Base-by-base conservation (phyloP, 345 rosid genomes). In the Arabidopsis thaliana region DNA sequence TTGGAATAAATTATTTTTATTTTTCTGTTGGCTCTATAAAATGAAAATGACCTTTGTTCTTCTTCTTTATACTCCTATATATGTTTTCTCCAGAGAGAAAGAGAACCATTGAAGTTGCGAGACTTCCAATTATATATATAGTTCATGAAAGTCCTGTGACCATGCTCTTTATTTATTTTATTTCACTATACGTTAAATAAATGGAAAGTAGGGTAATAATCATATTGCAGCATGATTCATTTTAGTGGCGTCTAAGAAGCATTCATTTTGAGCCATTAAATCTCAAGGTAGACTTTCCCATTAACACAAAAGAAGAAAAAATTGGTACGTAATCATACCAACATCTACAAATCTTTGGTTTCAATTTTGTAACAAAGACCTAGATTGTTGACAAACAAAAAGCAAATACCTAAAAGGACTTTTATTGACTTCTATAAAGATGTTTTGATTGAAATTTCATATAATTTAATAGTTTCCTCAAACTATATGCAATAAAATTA, bases 211-310 rank as follows among this genome's bases (percentile, higher is more conserved):
- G 58, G 49, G n/a, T 30, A 13, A 33, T 65, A 65, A 65, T 65
- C 61, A 78, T 71, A 34, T 71, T 32, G 56, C 32, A 49, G 30
- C 77, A 50, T 59, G 69, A 71, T 62, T 41, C 20, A 51, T 49
- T 58, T 78, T 59, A 72, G 68, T 72, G 81, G 77, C 73, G 44
- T 72, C 68, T 65, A 72, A 41, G 57, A 65, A 71, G 40, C 73
- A 72, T 12, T 22, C 65, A 78, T 51, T 78, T 65, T 78, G 77
- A 59, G 52, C 81, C 81, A 36, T 72, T 65, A 78, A 65, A 58
- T 42, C 10, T 13, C 57, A 50, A 42, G 16, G n/a, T 41, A 65
- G 73, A 78, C 77, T 72, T 78, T 78, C 38, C 73, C 77, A 78
- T 71, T 50, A 72, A 50, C 76, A 40, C 62, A 71, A 64, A 71